phyloP scores from a whole-genome alignment of 2,329 filamentous ascomycete genomes.

The Pseudogymnoascus sp. region DNA sequence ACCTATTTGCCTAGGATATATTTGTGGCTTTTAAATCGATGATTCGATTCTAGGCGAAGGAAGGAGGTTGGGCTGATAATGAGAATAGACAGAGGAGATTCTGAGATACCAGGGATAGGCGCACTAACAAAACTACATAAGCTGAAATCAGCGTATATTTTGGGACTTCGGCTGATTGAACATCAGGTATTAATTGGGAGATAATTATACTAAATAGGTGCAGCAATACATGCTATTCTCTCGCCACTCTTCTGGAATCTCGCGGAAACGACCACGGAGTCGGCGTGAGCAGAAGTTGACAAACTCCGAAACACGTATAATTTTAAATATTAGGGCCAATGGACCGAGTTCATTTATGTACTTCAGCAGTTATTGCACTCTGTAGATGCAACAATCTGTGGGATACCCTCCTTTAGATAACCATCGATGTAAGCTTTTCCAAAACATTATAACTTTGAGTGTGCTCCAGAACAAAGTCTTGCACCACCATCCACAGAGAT shows the following conservation, averaged over 20 bases:
- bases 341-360: neutral
- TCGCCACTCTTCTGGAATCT: neutral
- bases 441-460: neutral
- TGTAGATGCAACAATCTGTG: neutral
- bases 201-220: neutral
- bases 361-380: neutral
- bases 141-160: neutral
- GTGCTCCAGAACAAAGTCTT: neutral
- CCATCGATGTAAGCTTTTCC: neutral
- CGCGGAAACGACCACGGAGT: neutral
- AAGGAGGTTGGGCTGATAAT: neutral
- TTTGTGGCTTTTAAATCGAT: neutral
- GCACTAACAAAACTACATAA: neutral
- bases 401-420: neutral
- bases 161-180: neutral
- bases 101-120: neutral
- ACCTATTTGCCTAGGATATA: neutral
- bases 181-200: neutral
- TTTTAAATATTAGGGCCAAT: neutral
- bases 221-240: neutral
- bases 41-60: neutral
- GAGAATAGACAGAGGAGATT: neutral
- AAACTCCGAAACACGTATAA: neutral
- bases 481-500: constrained; percentile 28
- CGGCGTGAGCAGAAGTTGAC: neutral